phyloP scores from a whole-genome alignment of 495 filamentous ascomycete genomes.

The Polyplosphaeria fusca region DNA sequence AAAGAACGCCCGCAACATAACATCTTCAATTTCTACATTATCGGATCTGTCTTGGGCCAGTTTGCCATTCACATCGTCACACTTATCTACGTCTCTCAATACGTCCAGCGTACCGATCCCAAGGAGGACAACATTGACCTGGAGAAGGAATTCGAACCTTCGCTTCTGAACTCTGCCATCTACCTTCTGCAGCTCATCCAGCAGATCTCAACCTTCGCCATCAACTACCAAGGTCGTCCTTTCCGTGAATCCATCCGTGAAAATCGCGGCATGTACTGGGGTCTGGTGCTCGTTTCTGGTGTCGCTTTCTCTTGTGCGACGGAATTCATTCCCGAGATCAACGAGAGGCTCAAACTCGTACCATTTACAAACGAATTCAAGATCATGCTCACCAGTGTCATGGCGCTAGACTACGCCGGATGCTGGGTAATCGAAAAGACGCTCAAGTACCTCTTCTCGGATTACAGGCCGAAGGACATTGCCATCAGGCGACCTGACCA shows the following conservation, averaged over 20 bases:
- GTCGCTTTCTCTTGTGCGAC: conserved; percentile 96
- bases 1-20: conserved; percentile 98
- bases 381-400: conserved; percentile 73
- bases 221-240: conserved; percentile 98
- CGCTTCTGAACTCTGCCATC: conserved; percentile 91
- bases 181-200: conserved; percentile 98
- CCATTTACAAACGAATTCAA: conserved; percentile 93
- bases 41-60: conserved; percentile 94
- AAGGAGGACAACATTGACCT: conserved; percentile 75
- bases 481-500: conserved; percentile 83
- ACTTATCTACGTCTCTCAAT: conserved; percentile 88
- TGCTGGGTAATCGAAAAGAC: conserved; percentile 89
- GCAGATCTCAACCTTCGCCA: conserved; percentile 98
- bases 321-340: conserved; percentile 92
- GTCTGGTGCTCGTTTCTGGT: conserved; percentile 78
- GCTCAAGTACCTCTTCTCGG: conserved; percentile 82
- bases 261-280: conserved; percentile 98
- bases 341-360: conserved; percentile 87
- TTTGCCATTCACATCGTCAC: conserved; percentile 96
- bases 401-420: conserved; percentile 83
- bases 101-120: conserved; percentile 77
- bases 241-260: conserved; percentile 95
- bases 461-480: conserved; percentile 92
- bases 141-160: conserved; percentile 91
- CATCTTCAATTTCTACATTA: conserved; percentile 99